Conservation (phyloP, 805 yeast genomes). For the Blastobotrys attinorum region DNA sequence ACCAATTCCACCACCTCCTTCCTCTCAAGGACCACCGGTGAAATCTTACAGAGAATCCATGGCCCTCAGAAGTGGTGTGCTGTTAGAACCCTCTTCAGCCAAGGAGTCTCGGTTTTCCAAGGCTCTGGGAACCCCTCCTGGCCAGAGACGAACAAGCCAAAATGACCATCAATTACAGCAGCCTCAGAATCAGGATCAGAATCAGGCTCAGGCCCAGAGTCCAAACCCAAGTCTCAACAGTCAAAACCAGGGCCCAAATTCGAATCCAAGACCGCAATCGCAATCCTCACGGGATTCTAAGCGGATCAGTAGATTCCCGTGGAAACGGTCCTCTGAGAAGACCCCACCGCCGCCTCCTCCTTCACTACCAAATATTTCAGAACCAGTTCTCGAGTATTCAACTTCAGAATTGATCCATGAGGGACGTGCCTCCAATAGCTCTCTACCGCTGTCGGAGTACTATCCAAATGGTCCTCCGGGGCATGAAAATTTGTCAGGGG, state of each 20-base stretch:
- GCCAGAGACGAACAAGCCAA: neutral
- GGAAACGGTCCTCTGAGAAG: neutral
- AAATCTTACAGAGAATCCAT: conserved; percentile 1
- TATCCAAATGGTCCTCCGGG: conserved; percentile 1
- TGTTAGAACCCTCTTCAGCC: neutral
- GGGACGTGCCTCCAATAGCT: conserved; percentile 1
- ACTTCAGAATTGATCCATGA: conserved; percentile 17
- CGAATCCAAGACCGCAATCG: neutral
- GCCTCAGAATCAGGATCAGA: neutral
- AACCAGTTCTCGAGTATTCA: conserved; percentile 19
- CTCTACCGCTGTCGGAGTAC: conserved; percentile 1
- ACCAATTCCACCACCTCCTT: neutral
- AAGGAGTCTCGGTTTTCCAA: neutral
- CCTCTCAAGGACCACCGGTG: conserved; percentile 1
- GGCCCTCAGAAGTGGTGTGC: neutral
- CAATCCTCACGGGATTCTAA: neutral
- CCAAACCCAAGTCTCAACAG: neutral
- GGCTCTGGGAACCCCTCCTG: neutral
- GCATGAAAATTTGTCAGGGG: neutral
- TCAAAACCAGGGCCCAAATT: neutral
- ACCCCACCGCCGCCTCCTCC: neutral
- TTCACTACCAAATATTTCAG: conserved; percentile 15
- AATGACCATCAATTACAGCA: too few species aligned
- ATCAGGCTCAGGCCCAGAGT: too few species aligned
- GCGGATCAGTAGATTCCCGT: conserved; percentile 2